These are phyloP conservation scores for Acer negundo DNA, from an alignment of 345 rosid genomes.

Conservation along the genomic window DNA sequence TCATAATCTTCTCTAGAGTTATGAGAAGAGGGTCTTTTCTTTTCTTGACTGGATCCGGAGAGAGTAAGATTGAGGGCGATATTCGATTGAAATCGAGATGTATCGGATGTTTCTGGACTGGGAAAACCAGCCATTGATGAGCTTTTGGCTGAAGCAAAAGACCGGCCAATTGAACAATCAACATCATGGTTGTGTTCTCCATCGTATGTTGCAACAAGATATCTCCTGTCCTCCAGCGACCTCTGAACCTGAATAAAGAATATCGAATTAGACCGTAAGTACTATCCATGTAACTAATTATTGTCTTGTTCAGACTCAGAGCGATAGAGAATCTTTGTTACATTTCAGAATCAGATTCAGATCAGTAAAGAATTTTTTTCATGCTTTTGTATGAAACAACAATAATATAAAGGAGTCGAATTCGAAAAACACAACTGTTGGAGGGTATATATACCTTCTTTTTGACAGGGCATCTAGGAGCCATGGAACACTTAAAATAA, in stretches of 20 bases:
- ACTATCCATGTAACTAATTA: no score
- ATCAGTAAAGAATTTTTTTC: no score
- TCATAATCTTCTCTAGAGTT: slow-evolving; percentile 15
- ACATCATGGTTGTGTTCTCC: slow-evolving; percentile 60
- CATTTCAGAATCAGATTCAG: no score
- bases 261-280: background rate
- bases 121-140: background rate
- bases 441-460: slow-evolving; percentile 45
- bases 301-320: no score
- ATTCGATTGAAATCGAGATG: slow-evolving; percentile 9
- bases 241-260: slow-evolving; percentile 48
- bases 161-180: slow-evolving; percentile 1
- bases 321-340: no score
- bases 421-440: background rate
- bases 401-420: no score
- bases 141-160: background rate
- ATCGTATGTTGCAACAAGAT: slow-evolving; percentile 54
- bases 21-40: background rate
- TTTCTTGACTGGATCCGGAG: slow-evolving; percentile 18
- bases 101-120: background rate
- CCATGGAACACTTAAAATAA: slow-evolving; percentile 59
- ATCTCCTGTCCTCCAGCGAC: slow-evolving; percentile 41
- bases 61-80: slow-evolving; percentile 38
- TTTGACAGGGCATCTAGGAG: slow-evolving; percentile 59
- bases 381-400: no score